A percentile compares a stretch with the other conserved stretches of the same genome.
These are phyloP conservation scores for Trametes punicea DNA, from an alignment of 768 basidiomycete genomes.

Conservation along the genomic window DNA sequence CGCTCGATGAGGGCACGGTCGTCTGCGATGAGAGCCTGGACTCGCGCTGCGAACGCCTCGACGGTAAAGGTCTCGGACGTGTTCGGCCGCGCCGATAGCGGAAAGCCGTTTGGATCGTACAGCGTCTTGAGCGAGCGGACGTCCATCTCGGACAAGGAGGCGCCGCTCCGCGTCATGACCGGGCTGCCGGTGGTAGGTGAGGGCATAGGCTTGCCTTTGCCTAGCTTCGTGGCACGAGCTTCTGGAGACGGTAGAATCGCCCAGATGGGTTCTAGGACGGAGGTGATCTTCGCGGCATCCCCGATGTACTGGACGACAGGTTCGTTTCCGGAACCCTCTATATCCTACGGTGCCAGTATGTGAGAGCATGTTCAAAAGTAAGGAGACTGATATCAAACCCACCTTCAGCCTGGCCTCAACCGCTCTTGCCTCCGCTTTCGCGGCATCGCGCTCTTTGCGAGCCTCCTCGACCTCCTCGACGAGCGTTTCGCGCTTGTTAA, in stretches of 20 bases:
- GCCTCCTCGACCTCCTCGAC: slow-evolving; percentile 22
- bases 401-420: slow-evolving; percentile 49
- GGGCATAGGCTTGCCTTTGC: slow-evolving; percentile 36
- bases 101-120: slow-evolving; percentile 45
- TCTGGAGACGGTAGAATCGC: slow-evolving; percentile 79
- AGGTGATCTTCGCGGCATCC: slow-evolving; percentile 54
- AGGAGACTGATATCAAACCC: neutral
- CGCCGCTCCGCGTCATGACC: slow-evolving; percentile 32
- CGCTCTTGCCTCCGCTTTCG: slow-evolving; percentile 23
- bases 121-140: slow-evolving; percentile 82
- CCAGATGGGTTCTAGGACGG: slow-evolving; percentile 75
- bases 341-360: neutral
- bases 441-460: slow-evolving; percentile 26
- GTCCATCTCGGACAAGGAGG: slow-evolving; percentile 79
- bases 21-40: slow-evolving; percentile 79
- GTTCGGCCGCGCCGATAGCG: slow-evolving; percentile 13
- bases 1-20: slow-evolving; percentile 83
- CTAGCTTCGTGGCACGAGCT: slow-evolving; percentile 65
- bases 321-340: slow-evolving; percentile 15
- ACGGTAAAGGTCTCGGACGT: slow-evolving; percentile 48
- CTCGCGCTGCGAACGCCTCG: slow-evolving; percentile 72
- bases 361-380: neutral
- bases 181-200: slow-evolving; percentile 24
- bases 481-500: slow-evolving; percentile 23
- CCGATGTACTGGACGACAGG: slow-evolving; percentile 30